A percentile compares a stretch with the other conserved stretches of the same genome.
Conservation (phyloP, 2,329 filamentous ascomycete species). For the Penicillium sp. region DNA sequence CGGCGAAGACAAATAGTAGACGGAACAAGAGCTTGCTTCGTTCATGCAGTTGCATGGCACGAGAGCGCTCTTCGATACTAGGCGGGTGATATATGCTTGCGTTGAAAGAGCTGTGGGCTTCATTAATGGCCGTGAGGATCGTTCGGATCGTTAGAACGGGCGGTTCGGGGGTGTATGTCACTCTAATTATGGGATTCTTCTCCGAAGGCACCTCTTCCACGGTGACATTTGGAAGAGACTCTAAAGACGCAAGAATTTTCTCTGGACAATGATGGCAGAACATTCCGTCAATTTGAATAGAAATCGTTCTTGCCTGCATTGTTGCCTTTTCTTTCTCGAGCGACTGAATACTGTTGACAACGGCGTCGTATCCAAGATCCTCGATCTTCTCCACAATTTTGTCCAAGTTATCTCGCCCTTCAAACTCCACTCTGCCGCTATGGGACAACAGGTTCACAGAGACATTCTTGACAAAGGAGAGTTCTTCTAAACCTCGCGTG, state of each 20-base stretch:
- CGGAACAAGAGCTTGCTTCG: conserved; percentile 67
- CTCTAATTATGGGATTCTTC: conserved; percentile 65
- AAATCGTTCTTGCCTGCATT: conserved; percentile 54
- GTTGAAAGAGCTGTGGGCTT: conserved; percentile 64
- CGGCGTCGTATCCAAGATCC: conserved; percentile 65
- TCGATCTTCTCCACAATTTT: conserved; percentile 53
- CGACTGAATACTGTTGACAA: conserved; percentile 50
- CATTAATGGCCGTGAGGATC: conserved; percentile 68
- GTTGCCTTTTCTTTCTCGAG: conserved; percentile 33
- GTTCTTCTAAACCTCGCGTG: conserved; percentile 46
- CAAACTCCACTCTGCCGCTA: conserved; percentile 51
- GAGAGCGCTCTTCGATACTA: conserved; percentile 79
- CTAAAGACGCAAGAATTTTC: conserved; percentile 36
- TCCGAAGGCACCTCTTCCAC: conserved; percentile 51
- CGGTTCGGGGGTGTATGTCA: conserved; percentile 68
- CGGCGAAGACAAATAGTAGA: conserved; percentile 66
- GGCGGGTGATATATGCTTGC: conserved; percentile 75
- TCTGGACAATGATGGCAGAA: conserved; percentile 72
- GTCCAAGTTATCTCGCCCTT: conserved; percentile 46
- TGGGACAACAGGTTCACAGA: conserved; percentile 55
- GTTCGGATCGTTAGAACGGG: conserved; percentile 73
- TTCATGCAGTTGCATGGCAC: conserved; percentile 69
- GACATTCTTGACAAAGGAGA: conserved; percentile 48
- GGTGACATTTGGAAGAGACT: conserved; percentile 50
- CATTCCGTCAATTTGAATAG: conserved; percentile 69